Evolutionary conservation across 345 rosid genomes (phyloP), one percentile per base, ranked within the genome.

Genomic region (Arabidopsis arenosa): DNA sequence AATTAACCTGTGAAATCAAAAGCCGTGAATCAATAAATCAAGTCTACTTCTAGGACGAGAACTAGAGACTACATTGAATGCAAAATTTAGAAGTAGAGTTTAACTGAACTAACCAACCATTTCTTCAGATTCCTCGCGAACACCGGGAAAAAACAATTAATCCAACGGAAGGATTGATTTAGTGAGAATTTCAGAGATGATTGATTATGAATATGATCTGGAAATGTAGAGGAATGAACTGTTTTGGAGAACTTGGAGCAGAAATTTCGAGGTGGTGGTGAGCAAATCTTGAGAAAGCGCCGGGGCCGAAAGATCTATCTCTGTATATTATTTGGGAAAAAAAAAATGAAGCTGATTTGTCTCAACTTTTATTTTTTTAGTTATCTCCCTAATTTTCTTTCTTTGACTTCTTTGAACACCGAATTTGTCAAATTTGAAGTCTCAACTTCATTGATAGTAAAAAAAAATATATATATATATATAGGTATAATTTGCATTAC

Each of bases 301-400:
- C 62, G 39, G 75, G 9, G 21, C 8, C 5, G 59, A 45, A 70
- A 47, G 70, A 76, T 76, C 75, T 76, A 44, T 69, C 71, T 51
- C 2, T 51, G 3, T 63, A 15, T 7, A 7, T 54, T 39, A 7
- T 39, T 63, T 12, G n/a, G 13, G 40, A 30, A 49, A 39, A 72
- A 49, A 2, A 36, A 59, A 33, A 12, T 26, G 26, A 8, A 3
- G 70, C 76, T 63, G 70, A 73, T 63, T 73, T 73, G 55, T 73
- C 70, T 51, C 64, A 55, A 28, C 33, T 72, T 41, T 70, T 8
- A 40, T 5, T n/a, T n/a, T n/a, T n/a, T 32, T 33, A 44, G 11
- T 26, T 23, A 28, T 26, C 52, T 49, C 49, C 30, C 13, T 37
- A 49, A 11, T 10, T 9, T 9, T 54, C 13, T 36, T 44, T 0